A percentile compares a stretch with the other conserved stretches of the same genome.
Evolutionary conservation across 441 rosid species (phyloP).

Genomic region (Arabidopsis lyrata): DNA sequence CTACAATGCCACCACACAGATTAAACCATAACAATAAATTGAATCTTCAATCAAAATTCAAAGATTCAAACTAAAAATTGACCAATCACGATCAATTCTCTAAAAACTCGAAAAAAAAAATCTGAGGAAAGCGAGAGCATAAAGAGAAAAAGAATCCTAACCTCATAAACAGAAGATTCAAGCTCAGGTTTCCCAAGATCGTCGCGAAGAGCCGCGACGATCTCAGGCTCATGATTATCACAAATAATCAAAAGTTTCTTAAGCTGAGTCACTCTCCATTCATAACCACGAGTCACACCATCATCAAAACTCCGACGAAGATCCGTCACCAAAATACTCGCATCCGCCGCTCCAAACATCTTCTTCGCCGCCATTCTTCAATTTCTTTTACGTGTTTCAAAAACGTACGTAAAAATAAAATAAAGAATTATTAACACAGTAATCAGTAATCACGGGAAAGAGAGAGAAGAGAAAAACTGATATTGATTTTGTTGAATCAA

Average conservation of each 20-base stretch:
- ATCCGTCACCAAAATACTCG: conserved; percentile 54
- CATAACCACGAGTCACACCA: conserved; percentile 73
- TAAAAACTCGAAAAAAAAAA: background rate
- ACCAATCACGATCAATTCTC: background rate
- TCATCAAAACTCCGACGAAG: conserved; percentile 59
- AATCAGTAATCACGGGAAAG: conserved; percentile 1
- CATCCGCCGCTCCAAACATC: conserved; percentile 54
- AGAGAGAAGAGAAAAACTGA: conserved; percentile 17
- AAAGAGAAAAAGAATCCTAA: conserved; percentile 14
- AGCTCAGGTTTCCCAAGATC: conserved; percentile 79
- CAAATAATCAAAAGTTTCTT: conserved; percentile 56
- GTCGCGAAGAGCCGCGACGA: conserved; percentile 57
- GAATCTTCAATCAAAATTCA: background rate
- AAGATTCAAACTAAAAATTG: background rate
- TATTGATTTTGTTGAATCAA: background rate
- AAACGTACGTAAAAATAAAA: background rate
- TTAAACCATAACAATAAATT: background rate
- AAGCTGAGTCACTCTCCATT: conserved; percentile 79
- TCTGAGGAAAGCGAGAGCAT: background rate
- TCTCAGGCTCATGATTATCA: conserved; percentile 70
- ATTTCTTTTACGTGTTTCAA: background rate
- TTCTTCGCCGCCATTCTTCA: conserved; percentile 28
- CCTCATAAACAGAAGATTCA: conserved; percentile 75
- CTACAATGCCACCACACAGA: background rate
- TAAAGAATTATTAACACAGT: no score